phyloP scores from a whole-genome alignment of 139 green algal genomes.

The Yamagishiella unicocca region DNA sequence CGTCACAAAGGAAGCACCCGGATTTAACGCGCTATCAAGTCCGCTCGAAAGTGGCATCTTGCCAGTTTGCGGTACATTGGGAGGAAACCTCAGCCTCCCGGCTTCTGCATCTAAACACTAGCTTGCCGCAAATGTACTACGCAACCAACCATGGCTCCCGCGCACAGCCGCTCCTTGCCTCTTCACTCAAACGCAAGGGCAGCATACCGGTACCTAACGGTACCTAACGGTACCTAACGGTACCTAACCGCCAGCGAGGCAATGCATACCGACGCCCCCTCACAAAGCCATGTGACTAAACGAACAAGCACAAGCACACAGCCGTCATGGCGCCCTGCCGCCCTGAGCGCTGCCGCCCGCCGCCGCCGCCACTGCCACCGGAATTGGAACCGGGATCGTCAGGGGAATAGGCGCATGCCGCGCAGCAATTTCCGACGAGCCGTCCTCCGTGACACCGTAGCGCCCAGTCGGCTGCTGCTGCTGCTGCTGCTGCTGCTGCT shows the following conservation, averaged over 20 bases:
- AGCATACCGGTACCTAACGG: background rate
- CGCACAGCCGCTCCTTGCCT: background rate
- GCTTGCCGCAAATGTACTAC: too few species aligned
- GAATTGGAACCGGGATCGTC: background rate
- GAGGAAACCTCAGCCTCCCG: too few species aligned
- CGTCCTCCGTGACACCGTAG: background rate
- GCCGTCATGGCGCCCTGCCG: background rate
- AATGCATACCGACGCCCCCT: background rate
- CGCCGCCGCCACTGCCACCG: background rate
- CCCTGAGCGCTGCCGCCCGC: background rate
- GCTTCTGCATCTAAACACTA: too few species aligned
- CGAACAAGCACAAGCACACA: background rate
- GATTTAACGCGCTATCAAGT: too few species aligned
- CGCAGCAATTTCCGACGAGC: background rate
- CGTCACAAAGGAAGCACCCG: too few species aligned
- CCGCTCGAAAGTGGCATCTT: too few species aligned
- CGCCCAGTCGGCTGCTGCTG: background rate
- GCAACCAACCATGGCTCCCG: too few species aligned
- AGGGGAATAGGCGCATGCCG: background rate
- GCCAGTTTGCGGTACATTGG: too few species aligned
- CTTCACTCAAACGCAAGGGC: background rate
- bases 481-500: background rate
- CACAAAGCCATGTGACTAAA: background rate
- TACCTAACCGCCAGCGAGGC: too few species aligned
- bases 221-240: too few species aligned